Base-by-base conservation (phyloP, 805 yeast species). In the Lipomyces kockii region DNA sequence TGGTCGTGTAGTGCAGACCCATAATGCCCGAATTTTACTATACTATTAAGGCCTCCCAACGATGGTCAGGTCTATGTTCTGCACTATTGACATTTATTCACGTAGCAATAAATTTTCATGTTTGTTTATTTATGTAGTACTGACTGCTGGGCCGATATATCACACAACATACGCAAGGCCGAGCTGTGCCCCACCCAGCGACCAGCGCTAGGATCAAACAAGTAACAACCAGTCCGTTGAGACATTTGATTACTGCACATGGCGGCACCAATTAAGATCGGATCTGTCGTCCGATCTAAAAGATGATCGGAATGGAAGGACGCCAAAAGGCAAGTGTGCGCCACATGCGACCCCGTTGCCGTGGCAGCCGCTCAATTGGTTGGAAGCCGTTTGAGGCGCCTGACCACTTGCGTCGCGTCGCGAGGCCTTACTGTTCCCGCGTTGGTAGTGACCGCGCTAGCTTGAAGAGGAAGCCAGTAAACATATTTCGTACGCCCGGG, bases 281-380 rank as follows among this genome's bases (percentile, higher is more conserved):
- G 43, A 37, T 37, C 4, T 11, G 17, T 37, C 43, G 17, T 29
- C 43, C 49, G 22, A 43, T 43, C 49, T 43, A n/a, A 17, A 43
- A 5, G 22, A 43, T 43, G 49, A 43, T 43, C 49, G 49, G 49
- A 43, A 43, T 43, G 49, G 49, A 43, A 43, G 39, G 49, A n/a
- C 49, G 49, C 49, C 49, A 17, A 37, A 5, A 12, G 12, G 43
- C 43, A 37, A n/a, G 43, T 3, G 43, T 37, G 17, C 43, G 43
- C 43, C 49, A n/a, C 49, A 43, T 8, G 20, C n/a, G 14, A n/a
- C 6, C 3, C 27, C 20, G 55, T 52, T 52, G 55, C 55, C 34
- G 55, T 52, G 55, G 55, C 55, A 52, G 55, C 55, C 17, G 49
- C 49, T 9, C 49, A 17, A 17, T n/a, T 43, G 8, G 22, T n/a